Evolutionary conservation across 2,329 filamentous ascomycete genomes (phyloP).

Genomic region (Simplicillium aogashimaense): DNA sequence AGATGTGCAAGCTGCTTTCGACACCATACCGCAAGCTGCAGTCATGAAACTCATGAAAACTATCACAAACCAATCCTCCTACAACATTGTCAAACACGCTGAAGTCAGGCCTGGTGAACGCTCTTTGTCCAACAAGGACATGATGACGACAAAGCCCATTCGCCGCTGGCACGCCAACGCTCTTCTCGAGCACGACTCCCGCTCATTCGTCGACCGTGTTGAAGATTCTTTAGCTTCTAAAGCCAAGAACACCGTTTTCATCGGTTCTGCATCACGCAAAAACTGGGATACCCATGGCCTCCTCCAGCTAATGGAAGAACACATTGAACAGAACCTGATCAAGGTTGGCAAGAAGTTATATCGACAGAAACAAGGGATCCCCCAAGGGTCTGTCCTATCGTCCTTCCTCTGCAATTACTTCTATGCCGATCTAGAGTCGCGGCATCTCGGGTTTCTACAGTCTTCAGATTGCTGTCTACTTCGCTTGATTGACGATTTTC

Average conservation of each 20-base stretch:
- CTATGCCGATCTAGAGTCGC: conserved; percentile 75
- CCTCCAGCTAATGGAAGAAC: conserved; percentile 62
- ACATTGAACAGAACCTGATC: conserved; percentile 78
- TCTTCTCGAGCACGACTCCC: conserved; percentile 26
- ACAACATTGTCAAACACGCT: conserved; percentile 64
- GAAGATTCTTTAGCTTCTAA: conserved; percentile 25
- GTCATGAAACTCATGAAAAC: conserved; percentile 57
- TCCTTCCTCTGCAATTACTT: conserved; percentile 90
- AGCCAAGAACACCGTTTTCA: conserved; percentile 64
- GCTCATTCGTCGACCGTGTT: conserved; percentile 35
- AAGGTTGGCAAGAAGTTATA: conserved; percentile 84
- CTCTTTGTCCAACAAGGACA: conserved; percentile 10
- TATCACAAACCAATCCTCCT: conserved; percentile 47
- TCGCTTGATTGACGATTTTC: conserved; percentile 84
- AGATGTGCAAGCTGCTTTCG: conserved; percentile 87
- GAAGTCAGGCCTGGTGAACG: conserved; percentile 49
- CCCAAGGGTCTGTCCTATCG: conserved; percentile 85
- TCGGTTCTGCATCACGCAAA: conserved; percentile 55
- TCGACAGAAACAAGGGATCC: conserved; percentile 79
- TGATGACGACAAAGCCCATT: conserved; percentile 23
- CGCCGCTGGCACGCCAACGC: conserved; percentile 46
- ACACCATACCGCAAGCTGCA: conserved; percentile 79
- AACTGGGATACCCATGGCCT: conserved; percentile 48
- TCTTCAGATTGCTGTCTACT: conserved; percentile 54
- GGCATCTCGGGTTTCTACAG: conserved; percentile 57